A percentile compares a stretch with the other conserved stretches of the same genome.
Conservation (phyloP, 441 rosid genomes). For the Adansonia gregorii region DNA sequence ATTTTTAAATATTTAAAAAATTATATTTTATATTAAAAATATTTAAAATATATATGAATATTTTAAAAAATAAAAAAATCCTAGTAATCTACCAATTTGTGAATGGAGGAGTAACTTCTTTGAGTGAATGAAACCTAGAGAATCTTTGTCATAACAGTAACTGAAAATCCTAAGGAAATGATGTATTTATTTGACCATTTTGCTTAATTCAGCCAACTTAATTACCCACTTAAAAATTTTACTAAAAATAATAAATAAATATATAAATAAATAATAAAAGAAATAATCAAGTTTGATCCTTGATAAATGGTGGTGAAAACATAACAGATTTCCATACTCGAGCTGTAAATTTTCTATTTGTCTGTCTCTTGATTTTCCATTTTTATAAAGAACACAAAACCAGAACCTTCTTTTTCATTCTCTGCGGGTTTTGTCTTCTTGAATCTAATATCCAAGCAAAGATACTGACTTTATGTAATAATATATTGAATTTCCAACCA, state of each 20-base stretch:
- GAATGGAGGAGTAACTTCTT: too few species aligned
- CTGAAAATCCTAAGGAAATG: too few species aligned
- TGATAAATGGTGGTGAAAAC: not conserved
- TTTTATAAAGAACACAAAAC: not conserved
- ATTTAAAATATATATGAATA: too few species aligned
- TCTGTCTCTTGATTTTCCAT: not conserved
- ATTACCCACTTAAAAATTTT: not conserved
- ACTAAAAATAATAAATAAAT: not conserved
- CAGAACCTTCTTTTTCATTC: not conserved
- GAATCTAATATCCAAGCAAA: not conserved
- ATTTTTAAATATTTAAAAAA: too few species aligned
- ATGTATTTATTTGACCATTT: not conserved
- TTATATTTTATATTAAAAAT: too few species aligned
- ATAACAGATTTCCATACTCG: not conserved
- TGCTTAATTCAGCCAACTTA: not conserved
- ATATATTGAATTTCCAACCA: constrained; percentile 10
- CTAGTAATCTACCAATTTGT: too few species aligned
- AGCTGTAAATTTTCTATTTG: not conserved
- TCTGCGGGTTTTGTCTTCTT: not conserved
- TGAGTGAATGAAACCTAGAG: too few species aligned
- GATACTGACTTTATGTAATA: not conserved
- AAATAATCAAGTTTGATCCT: not conserved
- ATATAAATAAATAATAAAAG: not conserved
- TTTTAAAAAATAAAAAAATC: too few species aligned
- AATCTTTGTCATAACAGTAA: too few species aligned